Evolutionary conservation across 1,284 basidiomycete genomes (phyloP).

Genomic region (Moesziomyces sp.): DNA sequence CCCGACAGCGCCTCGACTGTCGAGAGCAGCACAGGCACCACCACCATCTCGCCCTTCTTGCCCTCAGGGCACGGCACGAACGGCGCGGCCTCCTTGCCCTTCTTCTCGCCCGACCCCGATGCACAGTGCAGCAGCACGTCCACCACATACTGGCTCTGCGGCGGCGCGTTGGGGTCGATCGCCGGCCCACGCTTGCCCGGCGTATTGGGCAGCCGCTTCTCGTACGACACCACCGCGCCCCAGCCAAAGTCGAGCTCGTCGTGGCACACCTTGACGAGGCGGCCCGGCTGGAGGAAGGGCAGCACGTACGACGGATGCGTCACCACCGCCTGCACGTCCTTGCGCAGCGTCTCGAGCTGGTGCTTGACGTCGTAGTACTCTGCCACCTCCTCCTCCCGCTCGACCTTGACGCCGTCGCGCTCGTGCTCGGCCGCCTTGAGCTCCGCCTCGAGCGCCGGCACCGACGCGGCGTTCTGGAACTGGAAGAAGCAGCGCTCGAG

Average conservation of each 20-base stretch:
- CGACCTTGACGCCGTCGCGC: conserved; percentile 77
- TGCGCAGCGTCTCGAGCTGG: conserved; percentile 86
- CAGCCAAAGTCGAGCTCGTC: conserved; percentile 92
- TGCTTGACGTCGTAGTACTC: conserved; percentile 92
- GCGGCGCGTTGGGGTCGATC: conserved; percentile 73
- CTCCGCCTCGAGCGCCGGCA: conserved; percentile 88
- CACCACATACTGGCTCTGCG: conserved; percentile 91
- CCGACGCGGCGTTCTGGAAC: conserved; percentile 91
- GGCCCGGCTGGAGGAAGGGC: conserved; percentile 91
- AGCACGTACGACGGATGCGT: conserved; percentile 93
- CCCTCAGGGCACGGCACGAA: conserved; percentile 48
- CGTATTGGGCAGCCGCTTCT: conserved; percentile 76
- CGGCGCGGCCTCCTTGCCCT: conserved; percentile 27
- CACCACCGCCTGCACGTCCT: conserved; percentile 88
- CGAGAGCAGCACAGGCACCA: conserved; percentile 88
- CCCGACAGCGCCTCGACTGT: conserved; percentile 88
- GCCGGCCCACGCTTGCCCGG: conserved; percentile 45
- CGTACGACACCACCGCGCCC: conserved; percentile 91
- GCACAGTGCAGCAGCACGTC: conserved; percentile 91
- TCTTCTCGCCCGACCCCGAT: conserved; percentile 71
- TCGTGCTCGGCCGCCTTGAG: conserved; percentile 79
- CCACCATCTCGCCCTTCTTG: conserved; percentile 74
- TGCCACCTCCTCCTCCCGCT: conserved; percentile 83
- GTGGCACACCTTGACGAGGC: conserved; percentile 88
- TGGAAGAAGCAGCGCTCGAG: conserved; percentile 97